These are phyloP conservation scores for Malassezia brasiliensis DNA, from an alignment of 1,284 basidiomycete genomes.

Conservation along the genomic window DNA sequence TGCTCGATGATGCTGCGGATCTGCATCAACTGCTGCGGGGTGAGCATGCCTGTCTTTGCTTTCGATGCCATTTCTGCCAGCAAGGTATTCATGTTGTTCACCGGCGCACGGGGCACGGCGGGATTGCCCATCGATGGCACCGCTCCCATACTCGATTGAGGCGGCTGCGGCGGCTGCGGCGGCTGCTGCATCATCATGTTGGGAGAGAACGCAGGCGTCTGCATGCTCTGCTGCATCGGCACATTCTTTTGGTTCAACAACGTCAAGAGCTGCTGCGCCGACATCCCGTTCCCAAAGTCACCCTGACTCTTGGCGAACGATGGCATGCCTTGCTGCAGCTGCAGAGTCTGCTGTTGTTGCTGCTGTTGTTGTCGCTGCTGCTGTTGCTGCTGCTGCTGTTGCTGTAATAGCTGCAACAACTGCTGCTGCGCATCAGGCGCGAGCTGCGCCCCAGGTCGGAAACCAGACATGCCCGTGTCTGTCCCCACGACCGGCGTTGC, in stretches of 20 bases:
- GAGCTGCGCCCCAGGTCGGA: neutral
- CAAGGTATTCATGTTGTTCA: constrained; percentile 1
- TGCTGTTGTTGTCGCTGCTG: constrained; percentile 21
- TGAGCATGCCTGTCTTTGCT: constrained; percentile 25
- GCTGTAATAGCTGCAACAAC: constrained; percentile 21
- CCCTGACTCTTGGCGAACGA: constrained; percentile 16
- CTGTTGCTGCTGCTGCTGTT: constrained; percentile 21
- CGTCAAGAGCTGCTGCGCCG: constrained; percentile 18
- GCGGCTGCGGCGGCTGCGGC: neutral
- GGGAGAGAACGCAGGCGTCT: neutral
- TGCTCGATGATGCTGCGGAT: constrained; percentile 27
- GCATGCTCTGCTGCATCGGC: neutral
- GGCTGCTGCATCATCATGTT: neutral
- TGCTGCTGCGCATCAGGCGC: constrained; percentile 20
- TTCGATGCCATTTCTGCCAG: constrained; percentile 11
- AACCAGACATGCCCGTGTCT: neutral
- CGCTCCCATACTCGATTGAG: neutral
- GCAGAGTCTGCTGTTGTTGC: neutral
- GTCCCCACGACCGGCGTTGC: neutral
- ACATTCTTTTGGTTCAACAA: constrained; percentile 8
- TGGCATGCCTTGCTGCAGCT: neutral
- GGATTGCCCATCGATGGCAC: neutral
- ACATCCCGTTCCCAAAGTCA: constrained; percentile 13
- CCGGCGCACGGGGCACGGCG: neutral
- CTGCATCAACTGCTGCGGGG: constrained; percentile 28